phyloP scores from a whole-genome alignment of 1,284 basidiomycete genomes.

The Malassezia japonica region DNA sequence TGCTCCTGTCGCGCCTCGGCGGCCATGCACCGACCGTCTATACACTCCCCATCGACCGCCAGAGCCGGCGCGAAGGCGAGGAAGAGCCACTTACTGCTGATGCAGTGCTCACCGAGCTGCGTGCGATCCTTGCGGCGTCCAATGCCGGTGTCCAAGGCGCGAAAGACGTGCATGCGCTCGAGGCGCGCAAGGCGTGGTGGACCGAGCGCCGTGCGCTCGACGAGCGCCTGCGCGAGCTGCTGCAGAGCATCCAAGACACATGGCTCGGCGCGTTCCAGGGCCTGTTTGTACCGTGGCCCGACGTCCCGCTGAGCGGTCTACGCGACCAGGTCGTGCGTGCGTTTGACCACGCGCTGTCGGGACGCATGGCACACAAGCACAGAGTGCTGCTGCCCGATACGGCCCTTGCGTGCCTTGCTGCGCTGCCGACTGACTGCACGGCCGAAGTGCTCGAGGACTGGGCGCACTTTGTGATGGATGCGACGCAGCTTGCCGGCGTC shows the following conservation, averaged over 20 bases:
- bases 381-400: slow-evolving; percentile 58
- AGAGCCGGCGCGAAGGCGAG: slow-evolving; percentile 69
- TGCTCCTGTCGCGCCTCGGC: slow-evolving; percentile 64
- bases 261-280: slow-evolving; percentile 93
- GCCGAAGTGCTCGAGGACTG: slow-evolving; percentile 94
- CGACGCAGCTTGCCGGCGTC: slow-evolving; percentile 84
- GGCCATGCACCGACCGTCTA: slow-evolving; percentile 51
- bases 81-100: slow-evolving; percentile 62
- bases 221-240: slow-evolving; percentile 61
- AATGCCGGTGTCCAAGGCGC: slow-evolving; percentile 69
- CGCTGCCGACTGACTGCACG: slow-evolving; percentile 62
- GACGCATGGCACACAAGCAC: background rate
- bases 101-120: slow-evolving; percentile 64
- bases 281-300: slow-evolving; percentile 16
- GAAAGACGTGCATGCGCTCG: slow-evolving; percentile 59
- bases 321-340: slow-evolving; percentile 60
- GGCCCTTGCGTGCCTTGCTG: slow-evolving; percentile 74
- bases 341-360: slow-evolving; percentile 54
- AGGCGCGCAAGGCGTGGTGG: slow-evolving; percentile 72
- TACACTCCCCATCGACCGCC: slow-evolving; percentile 69
- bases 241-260: slow-evolving; percentile 80
- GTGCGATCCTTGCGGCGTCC: slow-evolving; percentile 66
- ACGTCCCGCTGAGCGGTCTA: slow-evolving; percentile 8
- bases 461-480: slow-evolving; percentile 82
- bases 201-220: slow-evolving; percentile 66